phyloP scores from a whole-genome alignment of 202 grass and related monocot genomes.

The Panicum virgatum region DNA sequence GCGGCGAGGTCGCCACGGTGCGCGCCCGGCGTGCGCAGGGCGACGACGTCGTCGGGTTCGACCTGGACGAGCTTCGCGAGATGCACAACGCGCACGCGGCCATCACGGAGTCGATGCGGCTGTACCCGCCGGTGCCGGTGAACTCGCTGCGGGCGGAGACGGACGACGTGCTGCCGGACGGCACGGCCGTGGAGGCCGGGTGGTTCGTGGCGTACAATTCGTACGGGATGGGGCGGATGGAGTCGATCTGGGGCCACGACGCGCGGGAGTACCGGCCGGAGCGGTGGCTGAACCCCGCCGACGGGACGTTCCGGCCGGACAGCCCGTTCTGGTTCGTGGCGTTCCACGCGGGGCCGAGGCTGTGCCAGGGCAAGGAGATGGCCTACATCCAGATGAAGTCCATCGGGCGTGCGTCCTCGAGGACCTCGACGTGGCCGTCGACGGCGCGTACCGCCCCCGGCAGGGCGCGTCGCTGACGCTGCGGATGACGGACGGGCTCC shows the following conservation, averaged over 20 bases:
- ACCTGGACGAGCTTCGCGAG: slow-evolving; percentile 71
- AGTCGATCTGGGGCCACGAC: slow-evolving; percentile 54
- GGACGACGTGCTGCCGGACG: slow-evolving; percentile 74
- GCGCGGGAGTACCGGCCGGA: slow-evolving; percentile 59
- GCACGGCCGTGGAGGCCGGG: slow-evolving; percentile 46
- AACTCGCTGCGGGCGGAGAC: slow-evolving; percentile 31
- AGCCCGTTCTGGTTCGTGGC: slow-evolving; percentile 59
- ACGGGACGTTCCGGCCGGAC: slow-evolving; percentile 60
- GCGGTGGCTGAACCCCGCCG: slow-evolving; percentile 57
- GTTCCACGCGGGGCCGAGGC: slow-evolving; percentile 76
- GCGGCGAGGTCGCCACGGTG: slow-evolving; percentile 54
- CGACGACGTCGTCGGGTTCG: slow-evolving; percentile 23
- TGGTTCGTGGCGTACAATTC: slow-evolving; percentile 67
- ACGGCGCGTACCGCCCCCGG: slow-evolving; percentile 37
- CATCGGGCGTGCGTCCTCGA: slow-evolving; percentile 61
- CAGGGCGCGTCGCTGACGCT: slow-evolving; percentile 60
- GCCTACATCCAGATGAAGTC: slow-evolving; percentile 93
- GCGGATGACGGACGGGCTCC: slow-evolving; percentile 63
- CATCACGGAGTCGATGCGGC: slow-evolving; percentile 80
- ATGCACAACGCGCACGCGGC: slow-evolving; percentile 84
- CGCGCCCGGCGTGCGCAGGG: slow-evolving; percentile 7
- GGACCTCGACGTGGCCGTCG: slow-evolving; percentile 38
- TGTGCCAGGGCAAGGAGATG: slow-evolving; percentile 91
- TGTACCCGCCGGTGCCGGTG: slow-evolving; percentile 70
- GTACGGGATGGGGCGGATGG: slow-evolving; percentile 70